Evolutionary conservation across 495 filamentous ascomycete species (phyloP).

Genomic region (Daldinia bambusicola): DNA sequence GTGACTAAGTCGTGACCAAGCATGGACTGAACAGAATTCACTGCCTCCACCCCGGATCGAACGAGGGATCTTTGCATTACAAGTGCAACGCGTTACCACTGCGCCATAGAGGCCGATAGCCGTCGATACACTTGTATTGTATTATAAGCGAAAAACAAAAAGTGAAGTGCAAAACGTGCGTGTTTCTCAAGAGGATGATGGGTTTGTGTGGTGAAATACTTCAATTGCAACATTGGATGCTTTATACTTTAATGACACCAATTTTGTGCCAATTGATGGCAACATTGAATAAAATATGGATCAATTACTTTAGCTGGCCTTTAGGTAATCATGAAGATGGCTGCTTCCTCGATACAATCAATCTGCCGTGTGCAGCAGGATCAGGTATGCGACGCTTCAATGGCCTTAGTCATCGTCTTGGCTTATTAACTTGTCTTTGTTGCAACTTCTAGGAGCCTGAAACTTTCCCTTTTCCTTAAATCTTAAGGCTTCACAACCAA

Average conservation of each 20-base stretch:
- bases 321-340: background rate
- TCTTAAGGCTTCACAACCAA: background rate
- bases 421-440: background rate
- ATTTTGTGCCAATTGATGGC: too few species aligned
- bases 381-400: background rate
- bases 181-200: background rate
- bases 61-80: constrained; percentile 48
- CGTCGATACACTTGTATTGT: too few species aligned
- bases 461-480: background rate
- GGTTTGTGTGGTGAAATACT: background rate
- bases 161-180: background rate
- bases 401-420: constrained; percentile 5
- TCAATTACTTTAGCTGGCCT: background rate
- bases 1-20: constrained; percentile 27
- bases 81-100: constrained; percentile 49
- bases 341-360: background rate
- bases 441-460: constrained; percentile 2
- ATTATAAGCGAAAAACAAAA: background rate
- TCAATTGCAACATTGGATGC: background rate
- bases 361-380: background rate
- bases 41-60: constrained; percentile 46
- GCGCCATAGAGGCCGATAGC: constrained; percentile 40
- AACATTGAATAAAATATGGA: background rate
- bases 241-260: too few species aligned
- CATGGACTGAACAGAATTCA: constrained; percentile 10